A percentile compares a stretch with the other conserved stretches of the same genome.
These are phyloP conservation scores for Agastache rugosa DNA, from an alignment of 257 asterid genomes.

Conservation along the genomic window DNA sequence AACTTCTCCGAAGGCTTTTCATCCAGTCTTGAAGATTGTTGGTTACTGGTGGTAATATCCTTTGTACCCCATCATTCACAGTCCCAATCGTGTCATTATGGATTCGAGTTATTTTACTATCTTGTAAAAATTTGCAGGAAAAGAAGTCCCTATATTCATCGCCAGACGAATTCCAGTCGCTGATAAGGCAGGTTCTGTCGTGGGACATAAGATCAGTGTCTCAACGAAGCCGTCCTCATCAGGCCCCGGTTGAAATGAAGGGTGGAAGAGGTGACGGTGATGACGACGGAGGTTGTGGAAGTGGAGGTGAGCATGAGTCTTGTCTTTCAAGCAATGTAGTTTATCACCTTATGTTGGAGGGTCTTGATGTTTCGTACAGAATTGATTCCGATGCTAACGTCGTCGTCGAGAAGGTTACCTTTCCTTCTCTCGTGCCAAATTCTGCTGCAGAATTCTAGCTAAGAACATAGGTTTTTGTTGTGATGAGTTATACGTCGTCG, in stretches of 20 bases:
- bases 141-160: slow-evolving; percentile 74
- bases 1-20: slow-evolving; percentile 71
- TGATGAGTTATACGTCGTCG: neutral
- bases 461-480: neutral
- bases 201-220: slow-evolving; percentile 92
- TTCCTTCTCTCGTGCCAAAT: slow-evolving; percentile 30
- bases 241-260: slow-evolving; percentile 30
- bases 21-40: slow-evolving; percentile 65
- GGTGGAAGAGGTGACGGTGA: slow-evolving; percentile 11
- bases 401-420: slow-evolving; percentile 60
- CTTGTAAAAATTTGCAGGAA: slow-evolving; percentile 43
- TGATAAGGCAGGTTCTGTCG: slow-evolving; percentile 80
- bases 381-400: slow-evolving; percentile 64
- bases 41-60: slow-evolving; percentile 62
- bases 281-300: slow-evolving; percentile 44
- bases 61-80: neutral
- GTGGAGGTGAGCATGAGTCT: slow-evolving; percentile 38
- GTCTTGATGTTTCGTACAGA: slow-evolving; percentile 72
- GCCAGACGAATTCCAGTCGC: slow-evolving; percentile 59
- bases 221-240: slow-evolving; percentile 68
- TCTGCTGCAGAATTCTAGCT: slow-evolving; percentile 2
- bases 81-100: neutral
- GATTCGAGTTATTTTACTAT: neutral
- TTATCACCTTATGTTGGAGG: slow-evolving; percentile 80
- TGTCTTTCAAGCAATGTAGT: slow-evolving; percentile 32